A percentile compares a stretch with the other conserved stretches of the same genome.
These are phyloP conservation scores for Clathrospora elynae DNA, from an alignment of 2,329 filamentous ascomycete species.

Conservation along the genomic window DNA sequence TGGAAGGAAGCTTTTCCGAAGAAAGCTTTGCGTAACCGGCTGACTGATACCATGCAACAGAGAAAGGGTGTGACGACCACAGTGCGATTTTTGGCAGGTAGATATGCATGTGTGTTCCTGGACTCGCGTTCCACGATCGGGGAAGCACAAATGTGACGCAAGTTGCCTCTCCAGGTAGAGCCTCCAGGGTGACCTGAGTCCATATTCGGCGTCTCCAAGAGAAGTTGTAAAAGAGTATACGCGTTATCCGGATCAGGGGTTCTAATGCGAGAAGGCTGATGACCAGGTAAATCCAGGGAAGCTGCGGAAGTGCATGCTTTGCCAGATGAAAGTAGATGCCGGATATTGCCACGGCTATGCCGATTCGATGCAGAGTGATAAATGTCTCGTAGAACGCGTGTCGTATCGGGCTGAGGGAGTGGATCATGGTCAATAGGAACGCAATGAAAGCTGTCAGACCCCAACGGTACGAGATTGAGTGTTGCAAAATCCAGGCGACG, in stretches of 20 bases:
- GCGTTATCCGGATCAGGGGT: constrained; percentile 61
- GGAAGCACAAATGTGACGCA: constrained; percentile 72
- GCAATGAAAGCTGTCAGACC: constrained; percentile 63
- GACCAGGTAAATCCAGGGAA: constrained; percentile 63
- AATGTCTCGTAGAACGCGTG: constrained; percentile 82
- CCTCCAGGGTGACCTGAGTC: constrained; percentile 61
- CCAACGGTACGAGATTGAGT: constrained; percentile 60
- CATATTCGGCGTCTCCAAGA: constrained; percentile 63
- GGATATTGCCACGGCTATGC: constrained; percentile 63
- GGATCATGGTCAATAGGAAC: constrained; percentile 64
- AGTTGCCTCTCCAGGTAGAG: constrained; percentile 72
- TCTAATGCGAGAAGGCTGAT: constrained; percentile 68
- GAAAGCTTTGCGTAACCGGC: constrained; percentile 29
- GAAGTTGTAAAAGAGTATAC: constrained; percentile 68
- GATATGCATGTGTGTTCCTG: constrained; percentile 75
- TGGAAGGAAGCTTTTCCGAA: constrained; percentile 34
- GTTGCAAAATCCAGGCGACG: constrained; percentile 33
- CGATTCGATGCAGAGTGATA: constrained; percentile 69
- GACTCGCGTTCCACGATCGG: constrained; percentile 70
- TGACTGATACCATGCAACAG: constrained; percentile 73
- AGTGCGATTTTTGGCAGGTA: constrained; percentile 72
- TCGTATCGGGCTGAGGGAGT: constrained; percentile 69
- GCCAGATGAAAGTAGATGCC: constrained; percentile 68
- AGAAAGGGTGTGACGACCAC: constrained; percentile 76
- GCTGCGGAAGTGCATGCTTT: constrained; percentile 60